Conservation (phyloP, 2,329 filamentous ascomycete species). For the Diaporthe amygdali region DNA sequence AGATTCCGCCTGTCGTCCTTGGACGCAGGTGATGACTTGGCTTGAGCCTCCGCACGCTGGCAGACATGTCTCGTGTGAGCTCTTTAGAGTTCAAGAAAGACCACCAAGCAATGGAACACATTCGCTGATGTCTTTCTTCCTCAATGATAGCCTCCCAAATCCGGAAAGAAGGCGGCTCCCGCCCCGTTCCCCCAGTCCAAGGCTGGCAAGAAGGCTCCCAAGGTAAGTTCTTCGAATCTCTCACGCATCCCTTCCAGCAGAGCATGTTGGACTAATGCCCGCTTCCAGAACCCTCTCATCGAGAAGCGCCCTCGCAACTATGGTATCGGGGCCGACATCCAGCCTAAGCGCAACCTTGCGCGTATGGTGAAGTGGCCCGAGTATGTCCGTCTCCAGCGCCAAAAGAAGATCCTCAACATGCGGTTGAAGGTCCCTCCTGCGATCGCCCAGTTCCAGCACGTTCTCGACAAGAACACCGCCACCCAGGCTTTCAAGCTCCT, state of each 20-base stretch:
- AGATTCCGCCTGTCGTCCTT: constrained; percentile 47
- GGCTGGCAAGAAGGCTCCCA: constrained; percentile 94
- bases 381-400: constrained; percentile 97
- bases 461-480: constrained; percentile 95
- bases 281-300: constrained; percentile 89
- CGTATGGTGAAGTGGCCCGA: constrained; percentile 99
- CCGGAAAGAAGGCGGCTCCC: constrained; percentile 96
- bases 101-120: constrained; percentile 74
- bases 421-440: constrained; percentile 98
- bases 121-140: constrained; percentile 98
- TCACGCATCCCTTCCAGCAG: neutral
- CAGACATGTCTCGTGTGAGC: constrained; percentile 64
- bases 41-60: constrained; percentile 63
- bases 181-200: constrained; percentile 96
- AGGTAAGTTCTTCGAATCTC: constrained; percentile 68
- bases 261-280: constrained; percentile 27
- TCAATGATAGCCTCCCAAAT: constrained; percentile 99
- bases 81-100: constrained; percentile 96
- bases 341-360: constrained; percentile 92
- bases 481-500: constrained; percentile 98
- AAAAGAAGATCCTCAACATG: constrained; percentile 94
- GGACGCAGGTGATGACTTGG: constrained; percentile 65
- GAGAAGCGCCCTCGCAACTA: constrained; percentile 98
- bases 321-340: constrained; percentile 98
- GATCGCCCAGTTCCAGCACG: constrained; percentile 96